Base-by-base conservation (phyloP, 306 rosid genomes). In the Lathyrus tuberosus region DNA sequence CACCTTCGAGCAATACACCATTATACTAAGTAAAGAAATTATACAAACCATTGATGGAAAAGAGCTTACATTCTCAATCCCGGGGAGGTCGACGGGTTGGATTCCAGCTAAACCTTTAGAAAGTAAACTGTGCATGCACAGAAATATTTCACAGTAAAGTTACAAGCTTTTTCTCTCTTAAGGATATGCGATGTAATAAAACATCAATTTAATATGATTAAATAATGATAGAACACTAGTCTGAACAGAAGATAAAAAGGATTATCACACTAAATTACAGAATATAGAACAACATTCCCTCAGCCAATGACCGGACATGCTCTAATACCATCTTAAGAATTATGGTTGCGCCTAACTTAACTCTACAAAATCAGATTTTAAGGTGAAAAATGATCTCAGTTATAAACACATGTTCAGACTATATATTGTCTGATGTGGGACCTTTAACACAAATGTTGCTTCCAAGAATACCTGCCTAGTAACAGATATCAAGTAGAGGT, bases 91-190 rank as follows among this genome's bases (percentile, higher is more conserved):
- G 70, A 86, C 86, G 14, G 89, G 80, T 77, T 88, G 89, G 82
- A 86, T 80, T 76, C 95, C 89, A 62, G 91, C 89, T 76, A 82
- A 81, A 76, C 95, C 95, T 74, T 69, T 75, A 48, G 84, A 68
- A 59, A 84, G 84, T 59, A 88, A 79, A 65, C 95, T 86, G 88
- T 53, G 30, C 73, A 71, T 10, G 46, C 31, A 64, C 22, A 14
- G 61, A 73, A 80, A 47, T 28, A 48, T 53, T 28, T 49, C 68
- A 66, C 28, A 44, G 57, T 15, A 42, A 16, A 63, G 42, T 52
- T 72, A 28, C 10, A 44, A 56, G 68, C 16, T 22, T 40, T 58
- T 58, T 81, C 38, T 63, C 41, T 71, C 41, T 70, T 16, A 62
- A 8, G 18, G 15, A 46, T 24, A 73, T 26, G 71, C 4, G 1